Evolutionary conservation across 495 filamentous ascomycete species (phyloP).

Genomic region (Immersiella caudata): DNA sequence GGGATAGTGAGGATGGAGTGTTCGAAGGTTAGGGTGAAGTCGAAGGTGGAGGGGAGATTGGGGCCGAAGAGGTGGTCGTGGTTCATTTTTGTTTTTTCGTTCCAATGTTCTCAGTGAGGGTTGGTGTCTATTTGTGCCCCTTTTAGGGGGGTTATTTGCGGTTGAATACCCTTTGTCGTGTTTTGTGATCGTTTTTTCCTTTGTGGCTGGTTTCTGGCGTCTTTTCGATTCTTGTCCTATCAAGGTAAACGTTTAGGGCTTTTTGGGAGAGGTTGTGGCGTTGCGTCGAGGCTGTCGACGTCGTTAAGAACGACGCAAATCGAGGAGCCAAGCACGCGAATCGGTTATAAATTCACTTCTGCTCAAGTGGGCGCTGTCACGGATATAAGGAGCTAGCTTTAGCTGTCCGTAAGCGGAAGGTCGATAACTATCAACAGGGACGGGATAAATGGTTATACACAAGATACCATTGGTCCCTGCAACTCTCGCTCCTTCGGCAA

Average conservation of each 20-base stretch:
- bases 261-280: too few species aligned
- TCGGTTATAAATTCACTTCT: neutral
- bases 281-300: too few species aligned
- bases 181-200: neutral
- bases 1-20: neutral
- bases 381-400: neutral
- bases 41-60: neutral
- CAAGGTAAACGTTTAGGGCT: too few species aligned
- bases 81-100: neutral
- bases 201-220: neutral
- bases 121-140: too few species aligned
- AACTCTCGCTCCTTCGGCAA: neutral
- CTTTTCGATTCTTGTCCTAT: neutral
- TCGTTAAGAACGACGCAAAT: neutral
- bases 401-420: neutral
- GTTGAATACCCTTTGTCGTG: neutral
- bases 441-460: neutral
- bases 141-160: too few species aligned
- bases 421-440: neutral
- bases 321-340: neutral
- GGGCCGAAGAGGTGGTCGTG: conserved; percentile 6
- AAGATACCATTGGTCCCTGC: neutral
- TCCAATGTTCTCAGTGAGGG: too few species aligned
- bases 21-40: conserved; percentile 12
- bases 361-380: neutral